Base-by-base conservation (phyloP, 106 monocot species). In the Posidonia australis region DNA sequence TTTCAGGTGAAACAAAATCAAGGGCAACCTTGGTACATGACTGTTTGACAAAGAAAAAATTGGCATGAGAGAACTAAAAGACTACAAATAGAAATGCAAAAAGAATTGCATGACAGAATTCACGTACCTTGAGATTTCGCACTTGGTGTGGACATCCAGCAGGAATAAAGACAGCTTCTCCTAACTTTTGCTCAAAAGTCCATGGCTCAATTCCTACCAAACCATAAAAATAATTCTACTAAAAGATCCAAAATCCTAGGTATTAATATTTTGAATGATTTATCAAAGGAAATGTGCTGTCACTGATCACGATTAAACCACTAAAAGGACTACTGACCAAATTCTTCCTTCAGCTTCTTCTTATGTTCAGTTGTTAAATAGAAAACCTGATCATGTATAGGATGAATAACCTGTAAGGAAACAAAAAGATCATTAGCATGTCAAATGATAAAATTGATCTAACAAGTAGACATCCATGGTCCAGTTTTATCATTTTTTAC, bases 141-240 rank as follows among this genome's bases (percentile, higher is more conserved):
- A 72, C 72, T 72, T 72, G 72, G 64, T 72, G 64, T 13, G 72
- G 64, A 64, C 72, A 72, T 65, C 72, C 72, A 19, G 64, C 55
- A 54, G 72, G 72, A 54, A 72, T 72, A 26, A 72, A 27, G 1
- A 72, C 64, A 64, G 72, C 64, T 45, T 72, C 72, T 1, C 72
- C 72, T 23, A 64, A 20, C 5, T 72, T 44, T 46, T 72, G 65
- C 21, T 41, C 65, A 66, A 73, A 66, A 27, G 65, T 65, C 65
- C 65, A 73, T 5, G 65, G 73, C 19, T 73, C 73, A 48, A 73
- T 36, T 66, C 65, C 65, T 66, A 32, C 36, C 19, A 30, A 56
- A 53, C 5, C 6, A 44, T 10, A 24, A 42, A 44, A 53, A n/a
- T 30, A 9, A 10, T 48, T 54, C 30, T 19, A 12, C 7, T 29